Conservation (phyloP, 2,329 filamentous ascomycete species). For the Xenoacremonium recifei region DNA sequence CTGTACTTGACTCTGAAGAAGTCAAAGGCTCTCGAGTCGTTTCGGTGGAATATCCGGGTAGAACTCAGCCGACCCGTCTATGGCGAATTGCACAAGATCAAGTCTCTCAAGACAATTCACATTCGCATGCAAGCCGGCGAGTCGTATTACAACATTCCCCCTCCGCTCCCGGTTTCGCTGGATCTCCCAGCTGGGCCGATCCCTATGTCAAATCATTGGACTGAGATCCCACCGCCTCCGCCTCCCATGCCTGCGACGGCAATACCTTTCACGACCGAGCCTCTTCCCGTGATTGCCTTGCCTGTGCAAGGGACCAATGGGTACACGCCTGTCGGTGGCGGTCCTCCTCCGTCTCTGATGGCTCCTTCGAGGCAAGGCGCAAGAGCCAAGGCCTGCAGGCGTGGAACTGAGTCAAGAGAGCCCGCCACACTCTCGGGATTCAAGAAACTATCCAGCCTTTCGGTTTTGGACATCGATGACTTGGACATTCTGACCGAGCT, state of each 20-base stretch:
- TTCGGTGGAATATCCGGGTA: slow-evolving; percentile 64
- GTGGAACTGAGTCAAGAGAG: slow-evolving; percentile 29
- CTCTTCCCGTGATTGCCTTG: not conserved
- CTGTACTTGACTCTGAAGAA: slow-evolving; percentile 56
- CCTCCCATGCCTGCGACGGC: slow-evolving; percentile 15
- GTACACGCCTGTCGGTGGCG: slow-evolving; percentile 19
- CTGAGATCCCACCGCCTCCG: slow-evolving; percentile 23
- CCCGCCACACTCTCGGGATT: slow-evolving; percentile 58
- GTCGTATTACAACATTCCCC: slow-evolving; percentile 52
- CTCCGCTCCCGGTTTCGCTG: slow-evolving; percentile 40
- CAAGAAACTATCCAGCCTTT: slow-evolving; percentile 50
- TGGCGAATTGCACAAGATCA: slow-evolving; percentile 53
- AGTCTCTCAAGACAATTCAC: slow-evolving; percentile 51
- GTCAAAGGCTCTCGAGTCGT: slow-evolving; percentile 53
- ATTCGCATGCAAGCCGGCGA: slow-evolving; percentile 58
- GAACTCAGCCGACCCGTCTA: slow-evolving; percentile 60
- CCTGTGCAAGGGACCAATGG: not conserved
- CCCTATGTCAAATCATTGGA: slow-evolving; percentile 32
- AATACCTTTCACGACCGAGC: slow-evolving; percentile 6
- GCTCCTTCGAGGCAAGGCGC: slow-evolving; percentile 34
- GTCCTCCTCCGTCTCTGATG: slow-evolving; percentile 29
- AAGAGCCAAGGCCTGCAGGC: slow-evolving; percentile 35
- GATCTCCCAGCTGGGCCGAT: slow-evolving; percentile 21
- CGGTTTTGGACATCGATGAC: slow-evolving; percentile 60
- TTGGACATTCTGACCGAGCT: slow-evolving; percentile 57